Percentiles rank a stretch among this genome's conserved stretches.
These are phyloP conservation scores for Colletotrichum paranaense DNA, from an alignment of 2,329 filamentous ascomycete genomes.

Conservation along the genomic window DNA sequence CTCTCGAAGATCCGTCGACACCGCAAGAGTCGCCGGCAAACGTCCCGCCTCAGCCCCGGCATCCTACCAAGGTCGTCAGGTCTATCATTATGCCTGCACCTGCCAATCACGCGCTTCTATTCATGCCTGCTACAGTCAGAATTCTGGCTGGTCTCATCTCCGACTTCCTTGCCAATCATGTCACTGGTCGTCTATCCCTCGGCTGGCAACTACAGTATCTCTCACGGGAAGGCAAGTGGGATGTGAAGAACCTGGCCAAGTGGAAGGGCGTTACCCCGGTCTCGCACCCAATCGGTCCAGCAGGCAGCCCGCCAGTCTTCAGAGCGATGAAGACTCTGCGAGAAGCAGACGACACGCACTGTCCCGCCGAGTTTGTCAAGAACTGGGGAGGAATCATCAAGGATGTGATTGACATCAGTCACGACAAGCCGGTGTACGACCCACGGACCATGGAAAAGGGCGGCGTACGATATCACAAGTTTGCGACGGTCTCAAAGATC, in stretches of 20 bases:
- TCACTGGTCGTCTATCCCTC: constrained; percentile 82
- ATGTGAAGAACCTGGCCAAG: constrained; percentile 94
- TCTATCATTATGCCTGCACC: constrained; percentile 79
- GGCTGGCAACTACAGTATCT: constrained; percentile 94
- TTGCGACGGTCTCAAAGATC: constrained; percentile 91
- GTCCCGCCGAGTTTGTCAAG: constrained; percentile 76
- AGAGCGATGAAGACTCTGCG: constrained; percentile 93
- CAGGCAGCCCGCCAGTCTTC: constrained; percentile 68
- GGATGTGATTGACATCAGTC: constrained; percentile 89
- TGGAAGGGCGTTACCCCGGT: constrained; percentile 86
- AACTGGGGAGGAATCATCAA: constrained; percentile 75
- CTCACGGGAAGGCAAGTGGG: constrained; percentile 93
- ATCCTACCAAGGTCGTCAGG: constrained; percentile 69
- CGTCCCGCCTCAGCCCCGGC: constrained; percentile 59
- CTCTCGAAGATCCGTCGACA: constrained; percentile 58
- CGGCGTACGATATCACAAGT: constrained; percentile 83
- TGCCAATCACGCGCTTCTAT: constrained; percentile 86
- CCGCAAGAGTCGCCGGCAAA: constrained; percentile 52
- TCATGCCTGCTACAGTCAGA: constrained; percentile 79
- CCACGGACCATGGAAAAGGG: constrained; percentile 74
- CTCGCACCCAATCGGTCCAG: constrained; percentile 76
- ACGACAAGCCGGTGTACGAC: constrained; percentile 91
- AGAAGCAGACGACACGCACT: constrained; percentile 87
- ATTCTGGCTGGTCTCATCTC: constrained; percentile 84
- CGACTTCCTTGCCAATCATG: constrained; percentile 79